Evolutionary conservation across 2,329 filamentous ascomycete genomes (phyloP).

Genomic region (Fusarium veterinarium): DNA sequence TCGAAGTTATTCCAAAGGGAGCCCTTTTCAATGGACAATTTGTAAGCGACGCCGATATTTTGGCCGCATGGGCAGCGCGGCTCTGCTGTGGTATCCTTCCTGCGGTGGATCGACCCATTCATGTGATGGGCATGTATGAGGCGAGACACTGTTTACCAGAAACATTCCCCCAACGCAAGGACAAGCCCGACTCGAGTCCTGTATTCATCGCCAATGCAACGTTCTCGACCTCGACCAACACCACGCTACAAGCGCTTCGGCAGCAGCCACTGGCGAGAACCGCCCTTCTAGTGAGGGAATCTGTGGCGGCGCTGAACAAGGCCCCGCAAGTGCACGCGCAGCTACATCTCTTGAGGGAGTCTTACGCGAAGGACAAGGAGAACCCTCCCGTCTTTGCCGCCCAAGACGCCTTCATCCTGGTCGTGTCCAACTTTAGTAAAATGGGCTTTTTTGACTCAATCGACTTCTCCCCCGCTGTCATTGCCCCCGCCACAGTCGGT

Average conservation of each 20-base stretch:
- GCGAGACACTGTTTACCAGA: slow-evolving; percentile 3
- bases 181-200: neutral
- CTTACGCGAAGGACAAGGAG: neutral
- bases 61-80: slow-evolving; percentile 1
- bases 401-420: neutral
- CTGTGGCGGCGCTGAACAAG: neutral
- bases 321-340: neutral
- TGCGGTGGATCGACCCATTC: neutral
- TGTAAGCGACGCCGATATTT: slow-evolving; percentile 2
- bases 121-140: slow-evolving; percentile 12
- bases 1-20: neutral
- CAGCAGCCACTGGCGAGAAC: slow-evolving; percentile 5
- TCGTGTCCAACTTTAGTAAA: slow-evolving; percentile 5
- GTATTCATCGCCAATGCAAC: slow-evolving; percentile 9
- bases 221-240: slow-evolving; percentile 8
- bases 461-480: neutral
- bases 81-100: slow-evolving; percentile 7
- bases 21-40: neutral
- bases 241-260: slow-evolving; percentile 1
- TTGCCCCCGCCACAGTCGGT: neutral
- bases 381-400: neutral
- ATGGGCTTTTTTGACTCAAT: slow-evolving; percentile 8
- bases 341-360: neutral
- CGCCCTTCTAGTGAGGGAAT: neutral
- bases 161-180: neutral